Evolutionary conservation across 495 filamentous ascomycete genomes (phyloP), one percentile per base, ranked within the genome.

Genomic region (Penicillium subrubescens): DNA sequence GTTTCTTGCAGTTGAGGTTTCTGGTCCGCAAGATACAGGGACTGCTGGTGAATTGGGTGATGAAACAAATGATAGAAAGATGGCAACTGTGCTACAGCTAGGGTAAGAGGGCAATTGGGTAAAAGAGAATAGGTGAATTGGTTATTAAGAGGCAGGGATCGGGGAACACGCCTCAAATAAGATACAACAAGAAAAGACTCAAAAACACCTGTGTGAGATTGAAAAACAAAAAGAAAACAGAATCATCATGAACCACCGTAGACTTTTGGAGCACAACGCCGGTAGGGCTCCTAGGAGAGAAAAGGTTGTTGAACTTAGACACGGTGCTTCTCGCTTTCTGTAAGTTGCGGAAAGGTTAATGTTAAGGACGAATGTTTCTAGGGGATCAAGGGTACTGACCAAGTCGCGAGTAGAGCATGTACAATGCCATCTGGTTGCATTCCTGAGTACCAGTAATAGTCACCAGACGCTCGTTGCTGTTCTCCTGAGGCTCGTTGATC

Each of bases 401-500:
- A 72, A 99, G 92, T 82, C 95, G 85, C 33, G 91, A 92, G 74
- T 99, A 99, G 35, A 99, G 88, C 94, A 99, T 97, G 77, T 98
- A 99, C 55, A 99, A 82, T 25, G 95, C 95, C 94, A 99, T 98
- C 78, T 97, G 90, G 79, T 99, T 99, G 82, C 93, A 97, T 74
- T 97, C 95, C 66, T 94, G 92, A 8, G 95, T 98, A 57, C 95
- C 95, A 5, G 96, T 97, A 69, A 99, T 97, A 8, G 95, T 99
- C 31, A 99, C 95, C 57, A 99, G 82, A 60, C 95, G 87, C 80
- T 99, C 95, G 72, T 98, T 99, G 83, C 93, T 97, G 79, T 96
- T 98, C 75, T 98, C 96, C 71, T 97, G 94, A 0, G 95, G 95
- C 73, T 99, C 95, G 76, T 99, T 99, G 83, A 99, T 99, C 86